phyloP scores from a whole-genome alignment of 164 flowering plant species.

The Malania oleifera region DNA sequence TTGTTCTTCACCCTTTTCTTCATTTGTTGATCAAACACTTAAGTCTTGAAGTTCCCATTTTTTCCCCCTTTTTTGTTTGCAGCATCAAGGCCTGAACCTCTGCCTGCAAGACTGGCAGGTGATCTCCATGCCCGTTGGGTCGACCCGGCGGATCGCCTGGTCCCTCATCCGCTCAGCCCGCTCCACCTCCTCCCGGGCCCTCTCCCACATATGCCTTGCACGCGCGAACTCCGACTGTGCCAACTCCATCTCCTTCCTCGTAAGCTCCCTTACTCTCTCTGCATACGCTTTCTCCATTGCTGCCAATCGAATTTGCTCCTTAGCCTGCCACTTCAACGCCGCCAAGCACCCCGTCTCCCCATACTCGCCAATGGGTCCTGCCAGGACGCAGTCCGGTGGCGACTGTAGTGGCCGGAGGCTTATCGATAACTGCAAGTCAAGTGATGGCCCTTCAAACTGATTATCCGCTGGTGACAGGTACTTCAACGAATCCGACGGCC shows the following conservation, averaged over 20 bases:
- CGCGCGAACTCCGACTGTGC: constrained; percentile 85
- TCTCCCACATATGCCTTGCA: constrained; percentile 80
- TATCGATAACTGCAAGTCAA: constrained; percentile 76
- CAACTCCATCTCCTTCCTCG: constrained; percentile 82
- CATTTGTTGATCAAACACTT: too few relatives aligned
- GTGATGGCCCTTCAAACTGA: constrained; percentile 26
- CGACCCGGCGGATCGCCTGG: constrained; percentile 39
- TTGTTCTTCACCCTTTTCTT: too few relatives aligned
- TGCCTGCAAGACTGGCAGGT: constrained; percentile 89
- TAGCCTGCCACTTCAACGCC: constrained; percentile 73
- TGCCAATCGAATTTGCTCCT: constrained; percentile 83
- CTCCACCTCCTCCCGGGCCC: constrained; percentile 71
- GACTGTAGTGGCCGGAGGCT: constrained; percentile 38
- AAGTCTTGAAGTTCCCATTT: too few relatives aligned
- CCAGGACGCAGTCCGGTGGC: constrained; percentile 13
- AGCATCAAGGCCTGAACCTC: constrained; percentile 47
- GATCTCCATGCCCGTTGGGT: constrained; percentile 76
- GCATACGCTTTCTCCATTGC: constrained; percentile 89
- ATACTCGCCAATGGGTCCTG: constrained; percentile 12
- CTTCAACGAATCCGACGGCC: constrained; percentile 18
- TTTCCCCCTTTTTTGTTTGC: too few relatives aligned
- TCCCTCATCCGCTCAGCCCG: constrained; percentile 71
- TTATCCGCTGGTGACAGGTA: constrained; percentile 9
- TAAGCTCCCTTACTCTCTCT: constrained; percentile 80
- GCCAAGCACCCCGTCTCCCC: constrained; percentile 31